Percentiles rank a stretch among this genome's conserved stretches.
These are phyloP conservation scores for Phytophthora kernoviae DNA, from an alignment of 352 stramenopile genomes.

Conservation along the genomic window DNA sequence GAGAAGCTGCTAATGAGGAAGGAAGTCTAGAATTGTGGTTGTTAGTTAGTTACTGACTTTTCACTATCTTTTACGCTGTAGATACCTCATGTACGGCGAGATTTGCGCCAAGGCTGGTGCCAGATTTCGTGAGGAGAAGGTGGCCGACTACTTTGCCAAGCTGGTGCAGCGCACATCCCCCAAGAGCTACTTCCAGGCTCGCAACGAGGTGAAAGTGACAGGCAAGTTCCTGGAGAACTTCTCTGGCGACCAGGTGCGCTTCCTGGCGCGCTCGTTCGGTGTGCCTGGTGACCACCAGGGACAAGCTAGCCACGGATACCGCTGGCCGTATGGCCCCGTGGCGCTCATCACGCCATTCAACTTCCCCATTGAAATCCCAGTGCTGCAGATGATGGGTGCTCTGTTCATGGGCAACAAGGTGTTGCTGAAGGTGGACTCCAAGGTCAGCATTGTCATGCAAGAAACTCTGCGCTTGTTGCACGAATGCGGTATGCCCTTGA, in stretches of 20 bases:
- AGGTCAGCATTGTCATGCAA: constrained; percentile 98
- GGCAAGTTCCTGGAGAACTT: constrained; percentile 99
- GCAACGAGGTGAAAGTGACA: constrained; percentile 92
- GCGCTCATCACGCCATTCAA: constrained; percentile 98
- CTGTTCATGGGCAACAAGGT: constrained; percentile 99
- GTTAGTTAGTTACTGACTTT: not conserved
- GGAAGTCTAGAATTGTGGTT: not conserved
- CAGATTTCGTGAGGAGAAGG: constrained; percentile 85
- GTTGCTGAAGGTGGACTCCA: constrained; percentile 94
- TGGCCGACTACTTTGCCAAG: constrained; percentile 95
- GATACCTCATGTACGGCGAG: constrained; percentile 76
- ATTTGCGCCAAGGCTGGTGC: constrained; percentile 84
- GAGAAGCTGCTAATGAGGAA: not conserved
- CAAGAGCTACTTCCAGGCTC: constrained; percentile 97
- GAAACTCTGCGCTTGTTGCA: constrained; percentile 96
- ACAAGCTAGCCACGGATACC: constrained; percentile 94
- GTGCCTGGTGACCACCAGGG: constrained; percentile 97
- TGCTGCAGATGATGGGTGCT: constrained; percentile 98
- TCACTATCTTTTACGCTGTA: not conserved
- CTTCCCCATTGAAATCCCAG: constrained; percentile 98
- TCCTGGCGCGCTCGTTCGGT: constrained; percentile 95
- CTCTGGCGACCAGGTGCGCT: constrained; percentile 96
- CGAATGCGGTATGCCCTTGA: constrained; percentile 94
- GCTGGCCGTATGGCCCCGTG: constrained; percentile 96
- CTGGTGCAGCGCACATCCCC: constrained; percentile 97